Conservation (phyloP, 768 basidiomycete species). For the Sporobolomyces phaffii region DNA sequence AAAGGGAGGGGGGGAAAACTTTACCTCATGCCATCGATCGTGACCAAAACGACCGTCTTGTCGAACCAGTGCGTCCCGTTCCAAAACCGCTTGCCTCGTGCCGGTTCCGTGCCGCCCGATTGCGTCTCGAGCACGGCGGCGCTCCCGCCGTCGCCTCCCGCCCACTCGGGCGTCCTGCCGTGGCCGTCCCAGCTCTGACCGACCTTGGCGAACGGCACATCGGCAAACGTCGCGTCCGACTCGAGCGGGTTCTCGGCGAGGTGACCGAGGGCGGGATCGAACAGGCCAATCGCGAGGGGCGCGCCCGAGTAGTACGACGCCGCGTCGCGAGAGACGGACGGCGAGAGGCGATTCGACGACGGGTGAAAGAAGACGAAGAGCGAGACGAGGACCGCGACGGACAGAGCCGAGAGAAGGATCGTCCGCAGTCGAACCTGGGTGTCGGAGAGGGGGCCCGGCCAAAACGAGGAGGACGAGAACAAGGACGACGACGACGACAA, state of each 20-base stretch:
- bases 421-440: constrained; percentile 13
- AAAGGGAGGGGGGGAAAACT: constrained; percentile 51
- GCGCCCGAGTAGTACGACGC: constrained; percentile 19
- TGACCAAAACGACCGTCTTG: constrained; percentile 73
- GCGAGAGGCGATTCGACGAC: background rate
- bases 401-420: constrained; percentile 13
- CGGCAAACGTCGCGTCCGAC: constrained; percentile 13
- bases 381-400: constrained; percentile 5
- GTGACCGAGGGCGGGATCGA: background rate
- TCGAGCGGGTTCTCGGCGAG: constrained; percentile 14
- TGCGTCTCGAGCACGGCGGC: background rate
- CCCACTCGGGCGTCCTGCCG: constrained; percentile 20
- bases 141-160: constrained; percentile 26
- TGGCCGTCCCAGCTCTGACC: background rate
- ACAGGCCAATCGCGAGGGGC: constrained; percentile 2
- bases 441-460: background rate
- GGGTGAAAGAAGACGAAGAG: constrained; percentile 31
- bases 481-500: background rate
- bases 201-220: constrained; percentile 33
- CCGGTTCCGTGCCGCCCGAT: background rate
- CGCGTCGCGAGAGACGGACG: background rate
- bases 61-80: constrained; percentile 81
- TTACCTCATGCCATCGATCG: constrained; percentile 66
- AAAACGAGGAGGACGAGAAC: background rate
- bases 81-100: constrained; percentile 44